These are phyloP conservation scores for Monilinia polystroma DNA, from an alignment of 2,329 filamentous ascomycete species.

Conservation along the genomic window DNA sequence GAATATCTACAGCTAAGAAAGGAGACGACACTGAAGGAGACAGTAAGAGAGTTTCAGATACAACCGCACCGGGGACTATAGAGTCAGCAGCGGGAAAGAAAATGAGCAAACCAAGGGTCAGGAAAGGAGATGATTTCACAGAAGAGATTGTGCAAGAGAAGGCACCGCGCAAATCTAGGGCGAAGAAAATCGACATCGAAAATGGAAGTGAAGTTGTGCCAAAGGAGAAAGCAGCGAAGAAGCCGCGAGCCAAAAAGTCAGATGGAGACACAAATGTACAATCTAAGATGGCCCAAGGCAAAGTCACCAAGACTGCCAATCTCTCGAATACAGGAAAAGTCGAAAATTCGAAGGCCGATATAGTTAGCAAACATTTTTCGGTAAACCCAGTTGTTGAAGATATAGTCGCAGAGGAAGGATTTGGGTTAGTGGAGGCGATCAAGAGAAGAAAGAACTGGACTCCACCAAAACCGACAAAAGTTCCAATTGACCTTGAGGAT, in stretches of 20 bases:
- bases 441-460: constrained; percentile 66
- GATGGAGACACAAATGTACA: constrained; percentile 35
- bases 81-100: constrained; percentile 30
- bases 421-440: constrained; percentile 46
- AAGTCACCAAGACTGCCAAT: constrained; percentile 40
- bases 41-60: no score
- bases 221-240: constrained; percentile 25
- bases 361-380: constrained; percentile 22
- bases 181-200: constrained; percentile 32
- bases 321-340: constrained; percentile 28
- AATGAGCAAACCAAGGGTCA: constrained; percentile 28
- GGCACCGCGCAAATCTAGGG: constrained; percentile 27
- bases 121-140: constrained; percentile 27
- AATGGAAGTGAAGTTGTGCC: constrained; percentile 8
- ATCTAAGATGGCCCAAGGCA: constrained; percentile 39
- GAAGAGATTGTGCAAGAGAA: constrained; percentile 29
- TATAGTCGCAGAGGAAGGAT: constrained; percentile 24
- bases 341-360: constrained; percentile 25
- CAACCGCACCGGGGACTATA: background rate
- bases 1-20: constrained; percentile 33
- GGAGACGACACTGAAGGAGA: constrained; percentile 14
- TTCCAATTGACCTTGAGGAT: background rate
- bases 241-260: constrained; percentile 32
- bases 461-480: constrained; percentile 51
- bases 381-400: background rate